These are phyloP conservation scores for Colletotrichum gigasporum DNA, from an alignment of 2,329 filamentous ascomycete genomes.

Conservation along the genomic window DNA sequence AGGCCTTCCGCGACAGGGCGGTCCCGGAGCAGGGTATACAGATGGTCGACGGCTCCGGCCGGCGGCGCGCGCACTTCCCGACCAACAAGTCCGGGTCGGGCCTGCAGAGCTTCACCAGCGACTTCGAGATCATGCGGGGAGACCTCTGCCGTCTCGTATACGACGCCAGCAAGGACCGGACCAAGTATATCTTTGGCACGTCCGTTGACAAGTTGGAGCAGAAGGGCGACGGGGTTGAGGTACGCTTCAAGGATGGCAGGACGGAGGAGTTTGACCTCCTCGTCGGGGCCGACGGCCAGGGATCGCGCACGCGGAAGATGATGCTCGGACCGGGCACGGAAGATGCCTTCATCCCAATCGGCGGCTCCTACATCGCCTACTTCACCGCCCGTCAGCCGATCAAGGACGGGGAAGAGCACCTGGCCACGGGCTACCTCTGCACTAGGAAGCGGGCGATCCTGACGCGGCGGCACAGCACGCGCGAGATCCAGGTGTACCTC, in stretches of 20 bases:
- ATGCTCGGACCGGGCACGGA: slow-evolving; percentile 40
- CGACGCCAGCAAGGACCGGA: slow-evolving; percentile 42
- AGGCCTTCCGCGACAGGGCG: slow-evolving; percentile 50
- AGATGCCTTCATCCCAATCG: slow-evolving; percentile 31
- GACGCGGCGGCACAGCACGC: slow-evolving; percentile 48
- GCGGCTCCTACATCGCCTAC: slow-evolving; percentile 38
- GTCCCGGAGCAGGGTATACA: too few relatives aligned
- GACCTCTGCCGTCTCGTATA: slow-evolving; percentile 58
- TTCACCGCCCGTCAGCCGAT: slow-evolving; percentile 37
- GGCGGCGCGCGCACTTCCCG: slow-evolving; percentile 43
- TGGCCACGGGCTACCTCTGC: slow-evolving; percentile 48
- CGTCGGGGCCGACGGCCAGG: slow-evolving; percentile 63
- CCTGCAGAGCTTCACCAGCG: slow-evolving; percentile 51
- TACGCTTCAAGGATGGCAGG: slow-evolving; percentile 52
- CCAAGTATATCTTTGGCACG: slow-evolving; percentile 42
- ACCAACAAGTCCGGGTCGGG: slow-evolving; percentile 32
- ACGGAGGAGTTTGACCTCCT: slow-evolving; percentile 58
- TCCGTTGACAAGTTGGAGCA: slow-evolving; percentile 40
- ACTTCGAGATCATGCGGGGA: slow-evolving; percentile 65
- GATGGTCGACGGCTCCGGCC: too few relatives aligned
- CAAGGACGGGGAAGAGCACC: slow-evolving; percentile 43
- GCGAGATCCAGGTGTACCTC: slow-evolving; percentile 50
- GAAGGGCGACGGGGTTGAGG: slow-evolving; percentile 32
- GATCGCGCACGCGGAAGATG: slow-evolving; percentile 45
- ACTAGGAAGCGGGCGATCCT: slow-evolving; percentile 48